Evolutionary conservation across 805 yeast genomes (phyloP).

Genomic region (Metschnikowia borealis): DNA sequence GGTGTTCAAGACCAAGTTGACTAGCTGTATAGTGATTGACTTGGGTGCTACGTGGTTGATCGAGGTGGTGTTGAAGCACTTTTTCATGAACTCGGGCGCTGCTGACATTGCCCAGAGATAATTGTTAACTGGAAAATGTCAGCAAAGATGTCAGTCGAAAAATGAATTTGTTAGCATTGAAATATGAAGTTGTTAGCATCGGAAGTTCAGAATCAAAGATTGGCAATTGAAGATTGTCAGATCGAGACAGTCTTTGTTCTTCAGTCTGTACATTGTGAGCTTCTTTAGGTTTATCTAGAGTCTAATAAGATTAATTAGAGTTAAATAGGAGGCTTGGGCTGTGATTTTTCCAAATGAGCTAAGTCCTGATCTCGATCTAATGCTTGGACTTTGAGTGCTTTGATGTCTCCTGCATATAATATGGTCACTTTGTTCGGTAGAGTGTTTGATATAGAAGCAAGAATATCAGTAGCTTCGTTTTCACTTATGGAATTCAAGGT

Average conservation of each 20-base stretch:
- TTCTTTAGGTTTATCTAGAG: too few relatives aligned
- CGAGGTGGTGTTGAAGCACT: constrained; percentile 75
- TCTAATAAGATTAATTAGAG: too few relatives aligned
- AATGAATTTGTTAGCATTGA: too few relatives aligned
- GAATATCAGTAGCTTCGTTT: constrained; percentile 28
- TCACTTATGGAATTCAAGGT: constrained; percentile 26
- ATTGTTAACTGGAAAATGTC: not conserved
- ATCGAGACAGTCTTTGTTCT: too few relatives aligned
- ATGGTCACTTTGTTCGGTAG: constrained; percentile 21
- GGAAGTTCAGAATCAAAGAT: too few relatives aligned
- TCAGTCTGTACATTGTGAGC: too few relatives aligned
- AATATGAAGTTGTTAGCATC: too few relatives aligned
- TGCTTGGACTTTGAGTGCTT: constrained; percentile 24
- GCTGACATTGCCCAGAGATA: constrained; percentile 75
- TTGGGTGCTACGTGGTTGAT: constrained; percentile 70
- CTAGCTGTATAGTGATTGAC: constrained; percentile 69
- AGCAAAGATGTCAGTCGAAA: too few relatives aligned
- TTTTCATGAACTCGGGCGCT: constrained; percentile 87
- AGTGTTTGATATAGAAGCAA: constrained; percentile 20
- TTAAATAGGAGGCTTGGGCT: too few relatives aligned
- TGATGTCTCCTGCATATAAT: constrained; percentile 20
- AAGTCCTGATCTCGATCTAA: constrained; percentile 28
- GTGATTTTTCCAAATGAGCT: not conserved
- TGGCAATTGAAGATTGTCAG: too few relatives aligned
- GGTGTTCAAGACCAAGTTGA: constrained; percentile 72